A percentile compares a stretch with the other conserved stretches of the same genome.
Conservation (phyloP, 768 basidiomycete species). For the Clitopilus passeckerianus region DNA sequence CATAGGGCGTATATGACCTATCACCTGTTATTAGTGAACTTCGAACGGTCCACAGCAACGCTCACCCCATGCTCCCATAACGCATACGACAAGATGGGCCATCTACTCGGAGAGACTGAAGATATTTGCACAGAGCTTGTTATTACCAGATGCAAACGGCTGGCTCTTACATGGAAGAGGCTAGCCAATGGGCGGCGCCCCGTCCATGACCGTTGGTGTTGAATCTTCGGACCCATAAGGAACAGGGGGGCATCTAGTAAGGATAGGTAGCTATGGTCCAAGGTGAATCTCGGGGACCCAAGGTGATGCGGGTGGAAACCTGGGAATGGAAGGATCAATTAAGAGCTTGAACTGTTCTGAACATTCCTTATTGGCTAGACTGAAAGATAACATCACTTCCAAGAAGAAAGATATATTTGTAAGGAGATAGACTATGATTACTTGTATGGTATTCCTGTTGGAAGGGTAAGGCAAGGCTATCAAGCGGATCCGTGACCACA, state of each 20-base stretch:
- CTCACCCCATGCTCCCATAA: background rate
- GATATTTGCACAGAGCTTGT: background rate
- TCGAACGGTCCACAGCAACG: too few species aligned
- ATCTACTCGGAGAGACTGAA: background rate
- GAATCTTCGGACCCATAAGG: background rate
- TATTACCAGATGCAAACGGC: too few species aligned
- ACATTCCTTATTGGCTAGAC: background rate
- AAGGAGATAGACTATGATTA: conserved; percentile 11
- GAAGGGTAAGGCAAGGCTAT: background rate
- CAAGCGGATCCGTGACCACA: conserved; percentile 6
- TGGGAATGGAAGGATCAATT: too few species aligned
- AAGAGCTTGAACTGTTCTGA: too few species aligned
- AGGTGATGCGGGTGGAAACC: background rate
- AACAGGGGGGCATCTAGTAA: background rate
- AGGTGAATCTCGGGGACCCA: background rate
- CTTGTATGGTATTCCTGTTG: conserved; percentile 40
- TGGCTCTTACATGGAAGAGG: background rate
- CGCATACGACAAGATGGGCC: background rate
- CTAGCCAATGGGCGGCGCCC: background rate
- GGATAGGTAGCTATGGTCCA: background rate
- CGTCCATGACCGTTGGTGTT: background rate
- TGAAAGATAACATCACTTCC: background rate
- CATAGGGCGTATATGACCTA: background rate
- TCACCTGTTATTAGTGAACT: too few species aligned
- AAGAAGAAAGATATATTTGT: background rate